Evolutionary conservation across 768 basidiomycete species (phyloP).

Genomic region (Cyclocybe aegerita): DNA sequence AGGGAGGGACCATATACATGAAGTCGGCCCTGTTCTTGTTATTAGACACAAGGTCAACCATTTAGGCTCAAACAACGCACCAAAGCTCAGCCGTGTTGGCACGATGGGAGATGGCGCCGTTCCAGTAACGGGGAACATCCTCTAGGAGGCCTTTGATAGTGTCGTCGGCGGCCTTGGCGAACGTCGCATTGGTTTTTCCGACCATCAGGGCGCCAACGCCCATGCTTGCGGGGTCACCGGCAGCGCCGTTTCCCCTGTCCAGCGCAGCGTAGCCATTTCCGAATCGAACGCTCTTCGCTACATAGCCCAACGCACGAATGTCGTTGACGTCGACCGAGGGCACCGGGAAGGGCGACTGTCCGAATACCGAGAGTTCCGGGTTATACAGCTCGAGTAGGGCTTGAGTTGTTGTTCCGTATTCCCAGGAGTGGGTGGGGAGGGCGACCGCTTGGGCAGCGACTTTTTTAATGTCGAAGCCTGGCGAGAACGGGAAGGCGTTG

Average conservation of each 20-base stretch:
- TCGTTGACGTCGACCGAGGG: conserved; percentile 18
- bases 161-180: conserved; percentile 29
- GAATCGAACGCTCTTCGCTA: conserved; percentile 32
- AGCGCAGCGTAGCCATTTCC: conserved; percentile 34
- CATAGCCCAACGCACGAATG: conserved; percentile 36
- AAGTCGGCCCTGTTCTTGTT: conserved; percentile 40
- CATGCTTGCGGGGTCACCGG: conserved; percentile 46
- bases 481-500: conserved; percentile 28
- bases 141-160: conserved; percentile 33
- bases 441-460: conserved; percentile 32
- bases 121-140: conserved; percentile 36
- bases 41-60: background rate
- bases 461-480: conserved; percentile 37
- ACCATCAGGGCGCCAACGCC: conserved; percentile 46
- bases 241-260: conserved; percentile 35
- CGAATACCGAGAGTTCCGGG: conserved; percentile 43
- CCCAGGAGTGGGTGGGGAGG: conserved; percentile 47
- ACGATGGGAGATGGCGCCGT: conserved; percentile 50
- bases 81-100: conserved; percentile 37
- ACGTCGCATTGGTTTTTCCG: conserved; percentile 36
- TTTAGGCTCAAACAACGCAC: conserved; percentile 26
- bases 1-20: conserved; percentile 52
- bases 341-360: conserved; percentile 33
- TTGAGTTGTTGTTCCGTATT: conserved; percentile 41
- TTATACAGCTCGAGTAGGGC: conserved; percentile 44